Evolutionary conservation across 1,139 yeast genomes (phyloP), one percentile per base, ranked within the genome.

Genomic region (Meyerozyma athensensis): DNA sequence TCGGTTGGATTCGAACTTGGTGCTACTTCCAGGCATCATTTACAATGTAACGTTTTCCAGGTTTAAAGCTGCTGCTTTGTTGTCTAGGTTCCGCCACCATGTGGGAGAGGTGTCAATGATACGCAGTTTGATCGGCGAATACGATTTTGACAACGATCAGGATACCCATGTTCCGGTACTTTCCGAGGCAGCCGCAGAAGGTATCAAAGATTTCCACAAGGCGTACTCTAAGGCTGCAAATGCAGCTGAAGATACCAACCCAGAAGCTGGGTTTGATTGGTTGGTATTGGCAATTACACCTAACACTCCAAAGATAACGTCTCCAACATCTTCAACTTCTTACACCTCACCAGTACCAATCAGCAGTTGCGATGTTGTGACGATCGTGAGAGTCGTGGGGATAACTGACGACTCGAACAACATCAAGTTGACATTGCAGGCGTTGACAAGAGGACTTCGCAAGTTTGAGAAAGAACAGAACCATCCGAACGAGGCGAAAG

Each of bases 11-110:
- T 66, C 72, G 33, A 67, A 63, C 45, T 54, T 78, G 41, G 76
- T 79, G 10, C 63, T 78, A 26, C 53, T 79, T 10, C 86, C 86
- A 1, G 85, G 85, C 0, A 72, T 79, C 36, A 66, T 77, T 20
- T 80, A 79, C 54, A 71, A 76, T 43, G 77, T 79, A 12, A 65
- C 77, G 1, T 73, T 78, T 40, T 59, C 72, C 26, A 59, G 72
- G 37, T 61, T 64, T 44, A 68, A 70, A 39, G 81, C 80, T 1
- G 68, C 74, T 6, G 65, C 72, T 1, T 55, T 78, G 21, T 56
- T 78, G 35, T 64, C 59, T 30, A 58, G 70, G 30, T 68, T 52
- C 50, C 61, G 58, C 39, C 54, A 59, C 16, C 58, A 62, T 33
- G 53, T 61, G 3, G 49, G 58, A 3, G 44, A 50, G 19, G 55